Base-by-base conservation (phyloP, 2,329 filamentous ascomycete genomes). In the Penicillium sp. region DNA sequence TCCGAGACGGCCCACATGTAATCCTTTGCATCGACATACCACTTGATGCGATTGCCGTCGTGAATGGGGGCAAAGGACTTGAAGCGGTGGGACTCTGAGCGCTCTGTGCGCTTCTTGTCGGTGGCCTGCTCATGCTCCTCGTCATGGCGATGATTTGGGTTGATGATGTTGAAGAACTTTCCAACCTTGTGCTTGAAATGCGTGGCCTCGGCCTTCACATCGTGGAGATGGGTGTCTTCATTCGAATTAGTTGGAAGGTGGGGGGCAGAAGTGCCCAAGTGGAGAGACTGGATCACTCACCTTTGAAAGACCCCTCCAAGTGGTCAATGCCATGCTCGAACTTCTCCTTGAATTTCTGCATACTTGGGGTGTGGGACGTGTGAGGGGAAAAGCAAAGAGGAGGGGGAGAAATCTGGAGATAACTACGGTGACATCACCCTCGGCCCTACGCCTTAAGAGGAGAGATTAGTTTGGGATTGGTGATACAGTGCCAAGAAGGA, bases 1-100 rank as follows among this genome's bases (percentile, higher is more conserved):
- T 88, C 85, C 0, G 92, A 95, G 10, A 99, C 92, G 16, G 94
- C 88, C 87, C 92, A 96, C 72, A 94, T 95, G 74, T 99, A 99
- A 75, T 97, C 89, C 57, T 92, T 82, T 3, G 92, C 94, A 70
- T 97, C 94, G 10, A 97, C 90, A 74, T 97, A 97, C 92, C 93
- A 99, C 77, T 97, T 97, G 70, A 94, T 81, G 54, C 89, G 81
- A 72, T 97, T 97, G 27, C 87, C 88, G 10, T 93, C 86, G 41
- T 88, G 86, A 70, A 93, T 88, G 0, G 93, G 93, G 36, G 95
- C 95, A 75, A 89, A 99, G 4, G 90, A 96, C n/a, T 88, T 72
- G 77, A 92, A 97, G 40, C 93, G 87, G 69, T 97, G 87, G 13
- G 83, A 81, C 54, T 93, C 83, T 61, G 82, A 81, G 46, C 94